Conservation (phyloP, 1,284 basidiomycete species). For the Salmacisia buchloeana region DNA sequence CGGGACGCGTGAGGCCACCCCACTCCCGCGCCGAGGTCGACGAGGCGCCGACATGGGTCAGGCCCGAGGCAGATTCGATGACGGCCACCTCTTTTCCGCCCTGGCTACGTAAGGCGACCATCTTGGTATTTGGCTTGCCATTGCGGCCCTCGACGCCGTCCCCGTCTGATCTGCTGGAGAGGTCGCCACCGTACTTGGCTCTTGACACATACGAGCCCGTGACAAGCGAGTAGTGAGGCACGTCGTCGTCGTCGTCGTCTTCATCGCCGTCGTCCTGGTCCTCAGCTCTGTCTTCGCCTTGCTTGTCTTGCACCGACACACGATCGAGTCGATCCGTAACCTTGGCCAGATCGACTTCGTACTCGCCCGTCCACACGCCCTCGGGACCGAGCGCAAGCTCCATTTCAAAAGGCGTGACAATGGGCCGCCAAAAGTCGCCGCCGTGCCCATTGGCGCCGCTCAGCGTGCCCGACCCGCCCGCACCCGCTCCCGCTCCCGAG, state of each 20-base stretch:
- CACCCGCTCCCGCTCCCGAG: slow-evolving; percentile 10
- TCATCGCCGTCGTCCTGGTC: slow-evolving; percentile 18
- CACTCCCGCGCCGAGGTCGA: slow-evolving; percentile 64
- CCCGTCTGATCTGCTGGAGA: slow-evolving; percentile 26
- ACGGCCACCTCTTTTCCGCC: slow-evolving; percentile 58
- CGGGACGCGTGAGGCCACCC: slow-evolving; percentile 72
- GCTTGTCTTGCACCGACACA: slow-evolving; percentile 32
- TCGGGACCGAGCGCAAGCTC: slow-evolving; percentile 65
- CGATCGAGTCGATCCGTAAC: slow-evolving; percentile 41
- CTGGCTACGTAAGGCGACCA: slow-evolving; percentile 62
- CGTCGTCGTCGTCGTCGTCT: slow-evolving; percentile 56
- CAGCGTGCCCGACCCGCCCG: too few relatives aligned
- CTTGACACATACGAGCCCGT: slow-evolving; percentile 79
- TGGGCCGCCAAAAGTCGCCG: slow-evolving; percentile 77
- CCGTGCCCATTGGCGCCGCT: slow-evolving; percentile 6
- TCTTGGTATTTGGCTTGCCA: slow-evolving; percentile 16
- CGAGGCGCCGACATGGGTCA: slow-evolving; percentile 54
- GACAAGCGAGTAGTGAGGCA: slow-evolving; percentile 67
- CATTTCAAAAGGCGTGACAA: slow-evolving; percentile 90
- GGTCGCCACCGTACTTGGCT: slow-evolving; percentile 59
- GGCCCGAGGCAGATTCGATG: slow-evolving; percentile 50
- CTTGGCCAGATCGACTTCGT: slow-evolving; percentile 71
- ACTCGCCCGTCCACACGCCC: slow-evolving; percentile 67
- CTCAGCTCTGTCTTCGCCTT: slow-evolving; percentile 15
- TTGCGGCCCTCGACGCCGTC: slow-evolving; percentile 10